Conservation (phyloP, 192 early-diverging fungal genomes). For the Rhizoclosmatium globosum region DNA sequence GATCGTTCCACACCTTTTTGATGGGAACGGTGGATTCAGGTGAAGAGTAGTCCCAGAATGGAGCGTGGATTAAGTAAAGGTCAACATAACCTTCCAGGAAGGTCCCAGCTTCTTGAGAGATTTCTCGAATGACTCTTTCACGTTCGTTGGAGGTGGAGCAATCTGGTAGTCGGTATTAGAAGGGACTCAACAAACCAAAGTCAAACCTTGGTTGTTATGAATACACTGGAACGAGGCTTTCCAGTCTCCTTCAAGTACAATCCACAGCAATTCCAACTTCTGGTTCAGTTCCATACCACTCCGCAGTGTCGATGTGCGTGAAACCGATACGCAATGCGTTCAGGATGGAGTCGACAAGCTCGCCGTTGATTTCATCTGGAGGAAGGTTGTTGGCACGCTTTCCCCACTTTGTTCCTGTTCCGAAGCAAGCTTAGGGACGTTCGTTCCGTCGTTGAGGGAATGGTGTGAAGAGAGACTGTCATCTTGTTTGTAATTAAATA, state of each 20-base stretch:
- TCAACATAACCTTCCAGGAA: constrained; percentile 74
- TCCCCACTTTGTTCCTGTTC: constrained; percentile 46
- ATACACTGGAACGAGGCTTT: constrained; percentile 63
- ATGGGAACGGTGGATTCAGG: constrained; percentile 37
- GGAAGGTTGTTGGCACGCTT: constrained; percentile 6
- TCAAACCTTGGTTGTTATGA: constrained; percentile 49
- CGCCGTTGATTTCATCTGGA: constrained; percentile 19
- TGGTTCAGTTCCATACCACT: constrained; percentile 70
- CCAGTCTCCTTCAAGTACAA: constrained; percentile 32
- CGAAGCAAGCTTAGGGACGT: constrained; percentile 39
- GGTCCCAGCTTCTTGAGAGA: constrained; percentile 71
- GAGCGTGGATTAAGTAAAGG: constrained; percentile 84
- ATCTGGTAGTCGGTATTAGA: constrained; percentile 4
- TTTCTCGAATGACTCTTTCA: neutral
- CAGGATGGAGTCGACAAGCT: constrained; percentile 34
- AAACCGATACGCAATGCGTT: constrained; percentile 38
- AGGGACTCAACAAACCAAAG: neutral
- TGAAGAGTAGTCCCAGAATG: constrained; percentile 48
- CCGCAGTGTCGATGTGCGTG: constrained; percentile 64
- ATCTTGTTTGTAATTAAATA: no score
- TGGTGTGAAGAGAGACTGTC: neutral
- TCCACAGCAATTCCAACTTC: constrained; percentile 55
- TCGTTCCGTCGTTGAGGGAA: constrained; percentile 11
- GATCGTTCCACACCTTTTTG: constrained; percentile 73
- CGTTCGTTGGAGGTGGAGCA: constrained; percentile 6